Evolutionary conservation across 2,329 filamentous ascomycete genomes (phyloP), one percentile per base, ranked within the genome.

Genomic region (Cercospora canescens): DNA sequence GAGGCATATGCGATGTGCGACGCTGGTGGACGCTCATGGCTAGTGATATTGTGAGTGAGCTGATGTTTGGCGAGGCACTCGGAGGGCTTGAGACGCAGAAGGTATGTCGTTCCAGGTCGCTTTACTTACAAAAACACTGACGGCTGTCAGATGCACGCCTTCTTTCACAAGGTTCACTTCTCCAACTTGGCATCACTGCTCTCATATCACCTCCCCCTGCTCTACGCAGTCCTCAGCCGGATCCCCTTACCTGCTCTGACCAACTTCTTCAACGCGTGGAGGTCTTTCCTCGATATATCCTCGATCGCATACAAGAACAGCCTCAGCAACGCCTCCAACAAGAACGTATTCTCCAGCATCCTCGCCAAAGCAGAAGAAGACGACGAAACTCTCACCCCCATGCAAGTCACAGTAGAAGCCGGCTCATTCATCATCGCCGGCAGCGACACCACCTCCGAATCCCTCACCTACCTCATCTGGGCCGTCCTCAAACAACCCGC

Each of bases 21-120:
- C 76, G 78, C 57, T 81, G 80, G 80, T 76, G 65, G 78, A 79
- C 77, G 14, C 75, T 80, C 21, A 74, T 81, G 70, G 76, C 79
- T 9, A 76, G 77, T 0, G 80, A 81, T 69, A 73, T 80, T 18
- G 75, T 75, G 28, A 75, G 75, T 2, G 70, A 78, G 57, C 66
- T 81, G 3, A 75, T 74, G 35, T 81, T 81, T 67, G 79, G 80
- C n/a, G 76, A 80, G 48, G 72, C 69, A 2, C 80, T 81, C 60
- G 69, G 74, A 3, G 78, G 79, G 75, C 67, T 81, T 11, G 74
- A 79, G 48, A 70, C 67, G 9, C 77, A 76, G 9, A 66, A 76
- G 64, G 76, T 78, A 45, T 11, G 32, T 21, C 18, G 28, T 12
- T 3, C 28, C 26, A 16, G 24, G 16, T 30, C 24, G 11, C 4